Evolutionary conservation across 2,329 filamentous ascomycete species (phyloP).

Genomic region (Proliferodiscus dingleyae): DNA sequence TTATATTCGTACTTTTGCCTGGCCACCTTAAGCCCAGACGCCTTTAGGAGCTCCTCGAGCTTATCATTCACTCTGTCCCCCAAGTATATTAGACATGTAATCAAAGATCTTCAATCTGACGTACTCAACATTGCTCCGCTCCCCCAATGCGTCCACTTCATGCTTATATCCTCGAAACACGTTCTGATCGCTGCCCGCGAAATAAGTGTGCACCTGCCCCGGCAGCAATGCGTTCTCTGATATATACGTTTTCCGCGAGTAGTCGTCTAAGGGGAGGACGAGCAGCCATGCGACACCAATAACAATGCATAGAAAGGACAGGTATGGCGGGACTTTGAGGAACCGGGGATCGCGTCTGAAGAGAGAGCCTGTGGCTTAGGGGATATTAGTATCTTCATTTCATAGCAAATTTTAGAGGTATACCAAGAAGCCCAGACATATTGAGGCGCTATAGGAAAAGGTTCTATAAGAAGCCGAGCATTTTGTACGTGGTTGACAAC

Average conservation of each 20-base stretch:
- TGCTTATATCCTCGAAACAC: constrained; percentile 85
- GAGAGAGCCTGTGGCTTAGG: constrained; percentile 51
- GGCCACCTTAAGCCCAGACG: constrained; percentile 79
- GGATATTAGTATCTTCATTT: constrained; percentile 12
- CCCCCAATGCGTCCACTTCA: constrained; percentile 65
- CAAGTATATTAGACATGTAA: neutral
- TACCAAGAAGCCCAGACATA: constrained; percentile 23
- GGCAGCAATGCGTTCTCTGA: constrained; percentile 95
- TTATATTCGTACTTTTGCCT: constrained; percentile 84
- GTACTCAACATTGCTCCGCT: constrained; percentile 49
- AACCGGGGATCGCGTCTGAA: constrained; percentile 77
- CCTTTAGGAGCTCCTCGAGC: constrained; percentile 69
- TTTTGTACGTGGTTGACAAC: neutral
- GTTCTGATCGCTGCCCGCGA: constrained; percentile 92
- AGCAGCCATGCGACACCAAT: constrained; percentile 87
- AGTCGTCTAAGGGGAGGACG: constrained; percentile 81
- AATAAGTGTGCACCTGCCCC: constrained; percentile 96
- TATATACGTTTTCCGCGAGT: constrained; percentile 90
- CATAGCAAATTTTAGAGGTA: neutral
- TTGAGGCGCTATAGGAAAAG: neutral
- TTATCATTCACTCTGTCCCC: constrained; percentile 59
- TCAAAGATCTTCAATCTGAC: constrained; percentile 14
- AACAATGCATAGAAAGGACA: constrained; percentile 79
- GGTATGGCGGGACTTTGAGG: constrained; percentile 77
- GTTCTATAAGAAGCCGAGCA: neutral